Conservation (phyloP, 495 filamentous ascomycete species). For the Pseudevernia furfuracea region DNA sequence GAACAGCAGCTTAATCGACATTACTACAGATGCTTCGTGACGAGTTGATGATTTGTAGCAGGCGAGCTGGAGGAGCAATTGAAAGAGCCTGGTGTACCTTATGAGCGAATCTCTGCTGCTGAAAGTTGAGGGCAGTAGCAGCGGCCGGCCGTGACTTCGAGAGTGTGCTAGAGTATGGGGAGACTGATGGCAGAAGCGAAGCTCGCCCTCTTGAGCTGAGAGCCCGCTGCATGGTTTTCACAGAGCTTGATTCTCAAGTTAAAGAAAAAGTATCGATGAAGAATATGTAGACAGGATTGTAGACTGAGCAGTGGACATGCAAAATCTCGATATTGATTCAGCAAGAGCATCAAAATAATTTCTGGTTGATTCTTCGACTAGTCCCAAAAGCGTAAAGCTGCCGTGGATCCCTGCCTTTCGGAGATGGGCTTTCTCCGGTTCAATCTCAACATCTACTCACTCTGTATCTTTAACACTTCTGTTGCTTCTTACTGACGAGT, state of each 20-base stretch:
- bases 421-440: neutral
- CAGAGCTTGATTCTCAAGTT: conserved; percentile 15
- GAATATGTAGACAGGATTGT: conserved; percentile 23
- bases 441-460: neutral
- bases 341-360: conserved; percentile 1
- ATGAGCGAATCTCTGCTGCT: conserved; percentile 88
- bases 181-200: conserved; percentile 63
- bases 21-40: neutral
- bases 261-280: conserved; percentile 28
- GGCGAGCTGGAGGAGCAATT: neutral
- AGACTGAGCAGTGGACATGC: conserved; percentile 13
- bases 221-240: conserved; percentile 60
- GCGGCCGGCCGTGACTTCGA: conserved; percentile 27
- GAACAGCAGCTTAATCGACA: neutral
- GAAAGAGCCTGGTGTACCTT: conserved; percentile 56
- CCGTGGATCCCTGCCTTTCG: neutral
- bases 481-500: neutral
- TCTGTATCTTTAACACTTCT: neutral
- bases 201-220: conserved; percentile 56
- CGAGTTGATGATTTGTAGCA: too few species aligned
- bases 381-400: neutral
- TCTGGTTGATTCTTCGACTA: conserved; percentile 1
- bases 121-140: conserved; percentile 53
- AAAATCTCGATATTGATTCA: neutral
- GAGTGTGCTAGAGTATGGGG: conserved; percentile 33